Evolutionary conservation across 441 rosid species (phyloP).

Genomic region (Flueggea neowawraea): DNA sequence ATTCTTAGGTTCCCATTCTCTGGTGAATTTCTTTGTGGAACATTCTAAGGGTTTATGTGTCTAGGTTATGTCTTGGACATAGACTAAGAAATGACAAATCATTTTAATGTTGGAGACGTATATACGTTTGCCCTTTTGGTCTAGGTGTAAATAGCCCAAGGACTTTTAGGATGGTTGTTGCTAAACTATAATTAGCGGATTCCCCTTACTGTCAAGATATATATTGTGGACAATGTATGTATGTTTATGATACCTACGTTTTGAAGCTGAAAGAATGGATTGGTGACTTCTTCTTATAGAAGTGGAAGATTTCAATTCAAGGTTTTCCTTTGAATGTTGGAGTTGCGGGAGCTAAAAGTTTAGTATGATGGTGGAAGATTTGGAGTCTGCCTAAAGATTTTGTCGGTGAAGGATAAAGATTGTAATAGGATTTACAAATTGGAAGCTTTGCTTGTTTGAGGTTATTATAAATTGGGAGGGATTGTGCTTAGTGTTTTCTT

Average conservation of each 20-base stretch:
- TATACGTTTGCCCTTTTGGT: conserved; percentile 18
- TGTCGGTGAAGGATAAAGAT: no score
- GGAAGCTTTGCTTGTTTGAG: no score
- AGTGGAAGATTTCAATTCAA: conserved; percentile 21
- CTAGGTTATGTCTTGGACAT: conserved; percentile 33
- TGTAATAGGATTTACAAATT: no score
- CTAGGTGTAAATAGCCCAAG: conserved; percentile 30
- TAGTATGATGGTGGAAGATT: conserved; percentile 11
- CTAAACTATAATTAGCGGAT: conserved; percentile 14
- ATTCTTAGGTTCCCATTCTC: background rate
- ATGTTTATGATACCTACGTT: conserved; percentile 20
- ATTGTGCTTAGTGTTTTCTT: no score
- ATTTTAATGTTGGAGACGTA: conserved; percentile 22
- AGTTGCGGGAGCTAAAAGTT: conserved; percentile 17
- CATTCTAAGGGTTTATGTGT: conserved; percentile 5
- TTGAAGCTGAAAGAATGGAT: conserved; percentile 20
- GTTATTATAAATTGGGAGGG: no score
- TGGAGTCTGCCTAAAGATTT: background rate
- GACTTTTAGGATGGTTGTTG: conserved; percentile 19
- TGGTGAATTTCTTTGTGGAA: background rate
- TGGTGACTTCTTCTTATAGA: conserved; percentile 26
- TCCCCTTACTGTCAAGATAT: conserved; percentile 17
- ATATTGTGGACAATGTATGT: conserved; percentile 16
- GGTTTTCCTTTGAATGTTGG: conserved; percentile 15
- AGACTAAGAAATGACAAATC: conserved; percentile 17